Base-by-base conservation (phyloP, 805 yeast species). In the Wickerhamiella brachini region DNA sequence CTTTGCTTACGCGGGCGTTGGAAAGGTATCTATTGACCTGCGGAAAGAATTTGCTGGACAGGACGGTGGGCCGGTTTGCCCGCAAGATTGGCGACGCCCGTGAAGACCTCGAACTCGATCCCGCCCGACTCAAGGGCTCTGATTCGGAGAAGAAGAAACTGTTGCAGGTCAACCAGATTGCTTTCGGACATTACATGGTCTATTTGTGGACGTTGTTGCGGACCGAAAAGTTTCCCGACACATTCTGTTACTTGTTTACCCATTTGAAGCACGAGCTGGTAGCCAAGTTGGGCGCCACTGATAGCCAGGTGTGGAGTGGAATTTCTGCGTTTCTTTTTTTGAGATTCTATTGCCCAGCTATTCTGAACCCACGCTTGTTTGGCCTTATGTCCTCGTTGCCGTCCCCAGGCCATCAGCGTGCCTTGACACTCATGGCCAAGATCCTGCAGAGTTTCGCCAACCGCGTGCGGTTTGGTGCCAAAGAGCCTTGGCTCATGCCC, bases 301-400 rank as follows among this genome's bases (percentile, higher is more conserved):
- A 41, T 1, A 53, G 49, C 7, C 51, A 53, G 10, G 75, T 87
- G 0, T 69, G 83, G 53, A 83, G 88, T 60, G 84, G 95, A 48
- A 68, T 89, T 31, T 77, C 93, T 20, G 88, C 95, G 0, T 85
- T 93, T 59, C 68, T 90, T 12, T 93, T 90, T 63, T 68, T 90
- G 53, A 71, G 96, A 53, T 85, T 82, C 65, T 76, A 88, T 56
- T 88, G 96, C 59, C 97, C 98, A 0, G 95, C 95, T 0, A 76
- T 90, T 26, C 68, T 93, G 61, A 89, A 87, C 60, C 98, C 98
- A 0, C 87, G 86, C 59, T 65, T 89, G 47, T 88, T 87, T 64
- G 80, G 81, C 54, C 69, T 93, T 48, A 77, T 86, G 0, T 74
- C 77, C 49, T 72, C 76, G 38, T 90, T 85, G 57, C 86, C 87